phyloP scores from a whole-genome alignment of 192 early-diverging fungal genomes.

The Mortierella antarctica region DNA sequence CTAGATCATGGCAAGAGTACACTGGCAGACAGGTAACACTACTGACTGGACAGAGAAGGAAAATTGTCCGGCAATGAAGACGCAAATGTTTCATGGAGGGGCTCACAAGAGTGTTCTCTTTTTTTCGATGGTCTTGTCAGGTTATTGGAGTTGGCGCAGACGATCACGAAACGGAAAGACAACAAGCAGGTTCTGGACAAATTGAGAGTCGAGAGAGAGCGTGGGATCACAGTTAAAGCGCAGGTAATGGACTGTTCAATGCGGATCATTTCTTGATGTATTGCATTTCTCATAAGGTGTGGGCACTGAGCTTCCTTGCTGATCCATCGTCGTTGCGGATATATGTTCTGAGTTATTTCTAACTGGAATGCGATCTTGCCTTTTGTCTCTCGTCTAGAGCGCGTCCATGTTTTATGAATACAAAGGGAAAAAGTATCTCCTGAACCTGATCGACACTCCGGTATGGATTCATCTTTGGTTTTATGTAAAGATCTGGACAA shows the following conservation, averaged over 20 bases:
- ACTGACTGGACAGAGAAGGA: neutral
- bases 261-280: neutral
- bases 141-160: slow-evolving; percentile 90
- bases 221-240: slow-evolving; percentile 98
- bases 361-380: neutral
- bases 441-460: slow-evolving; percentile 98
- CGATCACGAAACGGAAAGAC: slow-evolving; percentile 73
- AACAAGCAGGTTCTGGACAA: slow-evolving; percentile 97
- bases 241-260: slow-evolving; percentile 64
- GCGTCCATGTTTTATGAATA: slow-evolving; percentile 94
- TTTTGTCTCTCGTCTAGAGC: slow-evolving; percentile 58
- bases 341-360: neutral
- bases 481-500: neutral
- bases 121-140: slow-evolving; percentile 36
- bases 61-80: neutral
- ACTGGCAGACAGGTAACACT: slow-evolving; percentile 78
- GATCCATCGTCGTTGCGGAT: neutral
- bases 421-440: slow-evolving; percentile 82
- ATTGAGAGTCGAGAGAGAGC: slow-evolving; percentile 93
- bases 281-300: neutral
- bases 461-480: slow-evolving; percentile 47
- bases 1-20: slow-evolving; percentile 92
- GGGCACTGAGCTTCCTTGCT: neutral
- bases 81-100: neutral
- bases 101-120: neutral